Evolutionary conservation across 2,329 filamentous ascomycete species (phyloP).

Genomic region (Myotisia sp.): DNA sequence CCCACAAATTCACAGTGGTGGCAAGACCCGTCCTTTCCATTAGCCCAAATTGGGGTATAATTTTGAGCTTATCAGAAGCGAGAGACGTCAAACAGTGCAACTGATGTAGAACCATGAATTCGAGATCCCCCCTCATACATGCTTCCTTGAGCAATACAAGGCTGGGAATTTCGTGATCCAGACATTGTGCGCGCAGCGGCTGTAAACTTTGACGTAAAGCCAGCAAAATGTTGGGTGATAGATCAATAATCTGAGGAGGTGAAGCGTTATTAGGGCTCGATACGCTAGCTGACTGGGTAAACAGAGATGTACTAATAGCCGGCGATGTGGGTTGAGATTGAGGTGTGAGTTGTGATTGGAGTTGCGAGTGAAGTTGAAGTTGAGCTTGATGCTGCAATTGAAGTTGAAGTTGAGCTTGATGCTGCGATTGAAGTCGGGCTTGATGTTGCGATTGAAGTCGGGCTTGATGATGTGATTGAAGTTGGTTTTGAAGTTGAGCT

Average conservation of each 20-base stretch:
- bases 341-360: no score
- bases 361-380: slow-evolving; percentile 11
- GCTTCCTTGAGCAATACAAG: slow-evolving; percentile 48
- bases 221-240: no score
- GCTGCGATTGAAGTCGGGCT: background rate
- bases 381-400: slow-evolving; percentile 13
- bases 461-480: background rate
- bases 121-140: slow-evolving; percentile 41
- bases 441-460: background rate
- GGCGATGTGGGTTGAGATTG: no score
- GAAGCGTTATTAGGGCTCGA: no score
- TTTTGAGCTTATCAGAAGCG: slow-evolving; percentile 22
- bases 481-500: background rate
- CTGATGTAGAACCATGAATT: slow-evolving; percentile 54
- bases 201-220: no score
- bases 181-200: no score
- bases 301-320: no score
- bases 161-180: no score
- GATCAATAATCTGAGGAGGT: no score
- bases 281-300: no score
- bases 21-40: slow-evolving; percentile 18
- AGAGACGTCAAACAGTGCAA: slow-evolving; percentile 45
- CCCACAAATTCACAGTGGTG: slow-evolving; percentile 33
- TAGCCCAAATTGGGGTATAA: slow-evolving; percentile 24
- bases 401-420: background rate